Evolutionary conservation across 176 grass and related monocot species (phyloP).

Genomic region (Carex cristatella): DNA sequence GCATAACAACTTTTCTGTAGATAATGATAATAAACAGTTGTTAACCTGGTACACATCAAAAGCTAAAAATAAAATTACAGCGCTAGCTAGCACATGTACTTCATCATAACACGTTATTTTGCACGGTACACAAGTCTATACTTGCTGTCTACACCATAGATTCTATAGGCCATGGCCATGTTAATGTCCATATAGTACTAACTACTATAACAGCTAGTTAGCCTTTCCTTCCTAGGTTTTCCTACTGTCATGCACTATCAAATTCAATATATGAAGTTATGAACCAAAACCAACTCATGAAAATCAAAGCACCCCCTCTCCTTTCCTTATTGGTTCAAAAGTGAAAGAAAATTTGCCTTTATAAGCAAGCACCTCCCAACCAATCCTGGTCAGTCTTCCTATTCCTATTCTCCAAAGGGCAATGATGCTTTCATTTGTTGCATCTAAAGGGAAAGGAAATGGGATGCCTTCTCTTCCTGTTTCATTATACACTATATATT

Average conservation of each 20-base stretch:
- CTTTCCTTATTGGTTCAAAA: conserved; percentile 12
- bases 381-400: neutral
- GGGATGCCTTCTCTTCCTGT: conserved; percentile 2
- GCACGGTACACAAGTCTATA: conserved; percentile 6
- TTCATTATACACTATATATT: neutral
- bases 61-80: neutral
- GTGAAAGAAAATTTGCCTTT: neutral
- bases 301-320: neutral
- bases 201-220: neutral
- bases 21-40: conserved; percentile 5
- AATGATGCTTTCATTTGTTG: conserved; percentile 19
- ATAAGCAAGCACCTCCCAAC: neutral
- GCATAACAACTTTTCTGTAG: neutral
- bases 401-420: conserved; percentile 20
- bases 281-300: conserved; percentile 3
- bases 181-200: neutral
- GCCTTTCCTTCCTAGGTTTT: neutral
- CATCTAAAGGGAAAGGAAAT: conserved; percentile 4
- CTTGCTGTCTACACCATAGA: neutral
- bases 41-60: conserved; percentile 23
- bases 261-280: conserved; percentile 2
- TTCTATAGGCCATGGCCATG: conserved; percentile 3
- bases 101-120: neutral
- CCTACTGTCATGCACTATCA: conserved; percentile 29
- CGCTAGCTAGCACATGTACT: neutral